These are phyloP conservation scores for Ajuga reptans DNA, from an alignment of 305 asterid species.

Conservation along the genomic window DNA sequence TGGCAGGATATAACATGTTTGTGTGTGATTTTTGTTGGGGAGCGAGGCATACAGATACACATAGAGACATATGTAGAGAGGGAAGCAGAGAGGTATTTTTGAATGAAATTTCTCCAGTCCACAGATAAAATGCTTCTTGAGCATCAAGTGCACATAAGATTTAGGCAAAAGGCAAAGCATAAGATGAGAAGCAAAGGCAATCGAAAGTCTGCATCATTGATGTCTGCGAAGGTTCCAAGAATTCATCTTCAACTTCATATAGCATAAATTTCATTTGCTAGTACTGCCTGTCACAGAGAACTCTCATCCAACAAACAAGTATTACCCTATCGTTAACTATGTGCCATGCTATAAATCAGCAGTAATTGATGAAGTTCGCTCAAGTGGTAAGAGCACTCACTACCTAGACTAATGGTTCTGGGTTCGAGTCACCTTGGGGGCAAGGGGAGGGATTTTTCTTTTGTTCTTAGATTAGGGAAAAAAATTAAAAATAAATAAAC, in stretches of 20 bases:
- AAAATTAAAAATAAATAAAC: neutral
- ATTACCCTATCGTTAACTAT: neutral
- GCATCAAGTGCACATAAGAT: neutral
- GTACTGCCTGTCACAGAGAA: neutral
- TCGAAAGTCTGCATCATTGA: neutral
- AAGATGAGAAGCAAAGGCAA: slow-evolving; percentile 10
- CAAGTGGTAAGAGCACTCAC: too few species aligned
- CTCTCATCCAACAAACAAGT: slow-evolving; percentile 13
- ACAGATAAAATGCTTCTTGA: neutral
- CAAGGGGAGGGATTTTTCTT: too few species aligned
- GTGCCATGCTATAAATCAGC: neutral
- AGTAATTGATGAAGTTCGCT: neutral
- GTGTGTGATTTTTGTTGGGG: neutral
- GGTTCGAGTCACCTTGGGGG: too few species aligned
- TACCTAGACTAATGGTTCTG: too few species aligned
- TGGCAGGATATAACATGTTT: neutral
- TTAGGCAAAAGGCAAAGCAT: neutral
- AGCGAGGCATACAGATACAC: neutral
- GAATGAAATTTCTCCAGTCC: neutral
- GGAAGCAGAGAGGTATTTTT: neutral
- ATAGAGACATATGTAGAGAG: neutral
- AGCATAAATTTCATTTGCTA: slow-evolving; percentile 7
- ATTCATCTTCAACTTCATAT: neutral
- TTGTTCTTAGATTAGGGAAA: too few species aligned
- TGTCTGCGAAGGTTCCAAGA: neutral